Base-by-base conservation (phyloP, 2,329 filamentous ascomycete genomes). In the Colletotrichum sidae region DNA sequence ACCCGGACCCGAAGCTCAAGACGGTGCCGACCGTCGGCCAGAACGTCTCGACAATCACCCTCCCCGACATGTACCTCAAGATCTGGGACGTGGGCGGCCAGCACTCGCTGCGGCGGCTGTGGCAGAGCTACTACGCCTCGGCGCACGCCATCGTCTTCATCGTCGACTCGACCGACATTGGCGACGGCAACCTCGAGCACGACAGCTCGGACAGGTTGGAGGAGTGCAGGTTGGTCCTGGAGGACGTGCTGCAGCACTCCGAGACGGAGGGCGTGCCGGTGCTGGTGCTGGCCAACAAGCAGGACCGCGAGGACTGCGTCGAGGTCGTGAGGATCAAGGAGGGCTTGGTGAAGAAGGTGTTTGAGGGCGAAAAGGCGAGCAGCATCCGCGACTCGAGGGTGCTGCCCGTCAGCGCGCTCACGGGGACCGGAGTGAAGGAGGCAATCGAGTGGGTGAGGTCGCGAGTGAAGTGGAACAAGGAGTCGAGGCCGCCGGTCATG, bases 21-120 rank as follows among this genome's bases (percentile, higher is more conserved):
- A 97, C 95, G 49, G 95, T 98, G 8, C 96, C 96, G 35, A 99
- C 96, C 17, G 95, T 98, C 72, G 96, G 96, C 70, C 96, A 98
- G 78, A 98, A 98, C 80, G 94, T 98, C 69, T 92, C 93, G 68
- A 96, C 94, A 51, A 92, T 99, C 75, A 89, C 92, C 25, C 86
- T 98, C 33, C 91, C 93, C 13, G 93, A 97, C 78, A 95, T 97
- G 88, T 97, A 98, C 83, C 85, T 99, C 75, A 97, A 97, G 83
- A 92, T 99, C 72, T 98, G 96, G 96, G 96, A 99, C 76, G 93
- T 99, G 1, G 96, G 96, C 69, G 96, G 96, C 7, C 96, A 99
- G 79, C 89, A 96, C 74, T 91, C 88, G 35, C 86, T 99, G 75
- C 90, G 96, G 68, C 91, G 91, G 69, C 88, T 98, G 38, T 99